phyloP scores from a whole-genome alignment of 768 basidiomycete species.

The Mrakia blollopis region DNA sequence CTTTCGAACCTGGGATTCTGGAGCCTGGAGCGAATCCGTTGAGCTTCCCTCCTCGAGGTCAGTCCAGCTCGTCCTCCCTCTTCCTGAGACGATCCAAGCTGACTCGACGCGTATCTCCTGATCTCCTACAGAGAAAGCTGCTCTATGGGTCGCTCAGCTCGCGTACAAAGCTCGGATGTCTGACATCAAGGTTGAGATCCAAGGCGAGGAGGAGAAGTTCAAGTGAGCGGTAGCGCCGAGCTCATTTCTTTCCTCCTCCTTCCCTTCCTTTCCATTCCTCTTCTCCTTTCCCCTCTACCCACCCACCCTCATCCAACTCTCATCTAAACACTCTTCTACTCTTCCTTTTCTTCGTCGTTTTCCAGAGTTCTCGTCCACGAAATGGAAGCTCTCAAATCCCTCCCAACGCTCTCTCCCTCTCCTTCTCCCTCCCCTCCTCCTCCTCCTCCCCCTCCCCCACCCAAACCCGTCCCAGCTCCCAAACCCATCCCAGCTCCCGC shows the following conservation, averaged over 20 bases:
- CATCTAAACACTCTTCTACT: background rate
- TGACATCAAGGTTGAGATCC: slow-evolving; percentile 10
- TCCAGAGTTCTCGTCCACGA: background rate
- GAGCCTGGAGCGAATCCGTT: background rate
- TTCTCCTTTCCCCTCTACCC: background rate
- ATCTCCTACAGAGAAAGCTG: background rate
- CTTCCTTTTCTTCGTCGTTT: background rate
- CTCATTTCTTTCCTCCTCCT: background rate
- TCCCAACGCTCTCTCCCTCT: background rate
- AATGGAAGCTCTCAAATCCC: slow-evolving; percentile 5
- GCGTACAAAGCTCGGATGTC: background rate
- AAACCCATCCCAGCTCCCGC: background rate
- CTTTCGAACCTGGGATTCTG: background rate
- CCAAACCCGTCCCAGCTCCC: background rate
- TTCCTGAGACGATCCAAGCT: background rate
- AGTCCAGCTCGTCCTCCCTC: background rate
- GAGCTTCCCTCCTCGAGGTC: background rate
- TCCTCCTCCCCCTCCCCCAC: background rate
- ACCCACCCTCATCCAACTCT: background rate
- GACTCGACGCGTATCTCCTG: background rate
- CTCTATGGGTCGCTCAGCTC: slow-evolving; percentile 6
- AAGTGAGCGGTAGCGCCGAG: background rate
- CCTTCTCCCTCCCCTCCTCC: background rate
- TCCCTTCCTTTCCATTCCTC: background rate
- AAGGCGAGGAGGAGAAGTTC: slow-evolving; percentile 11